These are phyloP conservation scores for Fagopyrum esculentum DNA, from an alignment of 148 eudicot species.

Conservation along the genomic window DNA sequence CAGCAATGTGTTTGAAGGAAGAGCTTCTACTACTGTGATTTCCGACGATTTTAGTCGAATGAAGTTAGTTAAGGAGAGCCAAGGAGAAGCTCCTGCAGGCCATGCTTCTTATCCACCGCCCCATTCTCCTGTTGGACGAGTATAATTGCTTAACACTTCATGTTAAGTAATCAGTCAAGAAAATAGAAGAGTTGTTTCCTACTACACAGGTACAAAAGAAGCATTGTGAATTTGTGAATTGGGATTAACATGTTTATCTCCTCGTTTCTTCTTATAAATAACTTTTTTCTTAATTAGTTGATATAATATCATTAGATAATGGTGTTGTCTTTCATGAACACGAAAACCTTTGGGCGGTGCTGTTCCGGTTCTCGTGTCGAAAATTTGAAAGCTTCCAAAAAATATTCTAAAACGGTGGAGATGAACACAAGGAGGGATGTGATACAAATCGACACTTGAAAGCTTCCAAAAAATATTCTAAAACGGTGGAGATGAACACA, in stretches of 20 bases:
- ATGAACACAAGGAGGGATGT: too few species aligned
- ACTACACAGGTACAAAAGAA: neutral
- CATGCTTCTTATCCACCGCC: slow-evolving; percentile 24
- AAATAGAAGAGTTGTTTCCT: neutral
- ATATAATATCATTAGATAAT: neutral
- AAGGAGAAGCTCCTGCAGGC: slow-evolving; percentile 37
- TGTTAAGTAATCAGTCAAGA: neutral
- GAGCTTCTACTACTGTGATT: slow-evolving; percentile 14
- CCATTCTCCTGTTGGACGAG: slow-evolving; percentile 64
- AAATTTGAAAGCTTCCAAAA: too few species aligned
- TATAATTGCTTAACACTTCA: slow-evolving; percentile 3
- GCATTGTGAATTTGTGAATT: slow-evolving; percentile 4
- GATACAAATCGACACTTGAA: too few species aligned
- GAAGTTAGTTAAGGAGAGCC: neutral
- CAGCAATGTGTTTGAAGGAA: slow-evolving; percentile 15
- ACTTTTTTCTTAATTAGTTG: neutral
- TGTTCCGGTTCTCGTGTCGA: too few species aligned
- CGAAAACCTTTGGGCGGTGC: too few species aligned
- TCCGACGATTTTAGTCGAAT: slow-evolving; percentile 12
- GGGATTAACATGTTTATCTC: neutral
- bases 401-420: too few species aligned
- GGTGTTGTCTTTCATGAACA: too few species aligned
- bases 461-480: too few species aligned
- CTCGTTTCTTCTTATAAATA: neutral
- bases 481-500: too few species aligned